Percentiles rank a stretch among this genome's conserved stretches.
These are phyloP conservation scores for Candolleomyces eurysporus DNA, from an alignment of 768 basidiomycete genomes.

Conservation along the genomic window DNA sequence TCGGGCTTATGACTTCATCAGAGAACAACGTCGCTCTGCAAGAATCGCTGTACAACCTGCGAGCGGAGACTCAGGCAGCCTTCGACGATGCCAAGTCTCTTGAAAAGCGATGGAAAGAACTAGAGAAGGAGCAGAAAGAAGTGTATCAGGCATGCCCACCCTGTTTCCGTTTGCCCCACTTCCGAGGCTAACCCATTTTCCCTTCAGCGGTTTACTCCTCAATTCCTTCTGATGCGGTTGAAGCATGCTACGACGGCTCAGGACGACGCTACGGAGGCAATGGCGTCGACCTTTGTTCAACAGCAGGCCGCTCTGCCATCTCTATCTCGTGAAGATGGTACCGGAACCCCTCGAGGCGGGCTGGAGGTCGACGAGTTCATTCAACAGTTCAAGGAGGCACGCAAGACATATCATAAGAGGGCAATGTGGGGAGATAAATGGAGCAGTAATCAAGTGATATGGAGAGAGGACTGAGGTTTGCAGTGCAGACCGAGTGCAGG, in stretches of 20 bases:
- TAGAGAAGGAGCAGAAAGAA: constrained; percentile 86
- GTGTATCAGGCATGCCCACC: constrained; percentile 72
- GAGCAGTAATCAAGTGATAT: constrained; percentile 79
- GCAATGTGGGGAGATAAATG: constrained; percentile 89
- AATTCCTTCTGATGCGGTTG: constrained; percentile 86
- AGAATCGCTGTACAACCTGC: constrained; percentile 69
- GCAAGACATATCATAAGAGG: constrained; percentile 93
- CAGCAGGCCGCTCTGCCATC: constrained; percentile 40
- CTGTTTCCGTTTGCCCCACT: background rate
- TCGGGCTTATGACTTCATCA: constrained; percentile 24
- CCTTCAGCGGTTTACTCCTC: constrained; percentile 75
- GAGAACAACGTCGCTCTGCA: constrained; percentile 77
- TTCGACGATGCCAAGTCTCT: constrained; percentile 85
- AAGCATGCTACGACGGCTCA: constrained; percentile 87
- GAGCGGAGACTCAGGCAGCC: constrained; percentile 80
- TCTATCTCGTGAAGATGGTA: constrained; percentile 20
- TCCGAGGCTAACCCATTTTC: background rate
- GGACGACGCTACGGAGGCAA: constrained; percentile 83
- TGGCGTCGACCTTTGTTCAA: constrained; percentile 83
- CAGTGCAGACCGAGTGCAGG: background rate
- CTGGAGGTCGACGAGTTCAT: constrained; percentile 85
- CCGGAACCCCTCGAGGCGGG: constrained; percentile 37
- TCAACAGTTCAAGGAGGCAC: constrained; percentile 78
- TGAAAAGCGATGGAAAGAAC: constrained; percentile 80
- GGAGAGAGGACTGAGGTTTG: constrained; percentile 62